Conservation (phyloP, 495 filamentous ascomycete genomes). For the Annulohypoxylon maeteangense region DNA sequence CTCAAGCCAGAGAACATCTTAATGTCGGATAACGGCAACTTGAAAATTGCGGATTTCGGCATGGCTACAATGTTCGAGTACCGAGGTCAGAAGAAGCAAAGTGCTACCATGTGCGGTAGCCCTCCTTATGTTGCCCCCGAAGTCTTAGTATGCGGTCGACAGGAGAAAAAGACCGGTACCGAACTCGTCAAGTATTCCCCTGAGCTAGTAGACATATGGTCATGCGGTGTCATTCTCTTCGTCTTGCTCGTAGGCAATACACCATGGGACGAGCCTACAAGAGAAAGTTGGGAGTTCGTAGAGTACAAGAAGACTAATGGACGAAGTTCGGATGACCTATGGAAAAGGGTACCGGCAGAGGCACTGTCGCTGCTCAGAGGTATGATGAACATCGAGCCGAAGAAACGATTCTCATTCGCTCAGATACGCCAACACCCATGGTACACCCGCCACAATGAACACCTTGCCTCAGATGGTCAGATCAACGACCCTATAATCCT, state of each 20-base stretch:
- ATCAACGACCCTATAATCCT: constrained; percentile 82
- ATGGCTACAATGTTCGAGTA: constrained; percentile 93
- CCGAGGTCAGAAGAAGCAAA: constrained; percentile 80
- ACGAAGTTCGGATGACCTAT: constrained; percentile 84
- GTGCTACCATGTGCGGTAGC: constrained; percentile 90
- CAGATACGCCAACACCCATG: constrained; percentile 94
- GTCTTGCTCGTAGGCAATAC: constrained; percentile 96
- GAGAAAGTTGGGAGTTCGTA: constrained; percentile 80
- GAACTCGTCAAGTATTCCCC: constrained; percentile 78
- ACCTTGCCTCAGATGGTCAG: constrained; percentile 76
- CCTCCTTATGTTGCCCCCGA: constrained; percentile 98
- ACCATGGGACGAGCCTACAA: constrained; percentile 94
- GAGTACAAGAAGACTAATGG: constrained; percentile 85
- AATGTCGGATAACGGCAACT: constrained; percentile 79
- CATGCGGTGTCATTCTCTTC: constrained; percentile 94
- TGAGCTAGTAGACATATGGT: constrained; percentile 94
- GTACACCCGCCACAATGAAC: constrained; percentile 86
- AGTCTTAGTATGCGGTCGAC: constrained; percentile 68
- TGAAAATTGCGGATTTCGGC: constrained; percentile 98
- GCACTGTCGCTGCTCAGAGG: constrained; percentile 88
- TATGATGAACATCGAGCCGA: constrained; percentile 87
- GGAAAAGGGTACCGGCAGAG: constrained; percentile 80
- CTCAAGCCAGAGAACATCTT: constrained; percentile 94
- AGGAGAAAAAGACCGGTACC: constrained; percentile 53
- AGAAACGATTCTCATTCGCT: constrained; percentile 81